Evolutionary conservation across 2,329 filamentous ascomycete genomes (phyloP), one percentile per base, ranked within the genome.

Genomic region (Claviceps maximensis): DNA sequence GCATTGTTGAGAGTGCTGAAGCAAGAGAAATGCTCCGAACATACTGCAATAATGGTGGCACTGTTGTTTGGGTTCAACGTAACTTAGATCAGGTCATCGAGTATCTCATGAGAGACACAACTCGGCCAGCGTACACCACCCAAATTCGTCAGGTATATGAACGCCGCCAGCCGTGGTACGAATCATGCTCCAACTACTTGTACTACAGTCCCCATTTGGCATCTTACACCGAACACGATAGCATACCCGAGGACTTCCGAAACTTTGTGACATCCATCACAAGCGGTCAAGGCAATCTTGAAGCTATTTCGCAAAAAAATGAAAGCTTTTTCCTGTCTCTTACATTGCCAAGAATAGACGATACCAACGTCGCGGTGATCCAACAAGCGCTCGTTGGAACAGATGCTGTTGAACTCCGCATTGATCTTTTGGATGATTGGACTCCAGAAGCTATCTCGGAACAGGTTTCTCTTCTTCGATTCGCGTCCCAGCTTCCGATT

Each of bases 241-340:
- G 60, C 9, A 64, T 67, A 23, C 68, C 68, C 1, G 58, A 57
- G 12, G 68, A 71, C 55, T 70, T 71, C 50, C 52, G 54, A 17
- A 64, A 63, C 25, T 71, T 74, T 46, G 65, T 71, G n/a, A 65
- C 68, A 8, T 66, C 65, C 12, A 63, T 75, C 21, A 66, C 63
- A n/a, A 60, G 63, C 47, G 59, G 57, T 64, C 70, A 55, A 58
- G 79, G 29, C 74, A 84, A 40, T 71, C 80, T 69, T 12, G 58
- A 62, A n/a, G 55, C 58, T 5, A 57, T 69, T n/a, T 54, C 58
- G 33, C 53, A 55, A 62, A 85, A 83, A 67, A 79, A 81, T 59
- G 80, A 87, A 49, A 93, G 87, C 21, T 97, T 95, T 74, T 98
- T 98, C 61, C 87, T 97, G 23, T 90, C 90, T 9, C 72, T 98